Evolutionary conservation across 495 filamentous ascomycete species (phyloP), one percentile per base, ranked within the genome.

Genomic region (Lentithecium fluviatile): DNA sequence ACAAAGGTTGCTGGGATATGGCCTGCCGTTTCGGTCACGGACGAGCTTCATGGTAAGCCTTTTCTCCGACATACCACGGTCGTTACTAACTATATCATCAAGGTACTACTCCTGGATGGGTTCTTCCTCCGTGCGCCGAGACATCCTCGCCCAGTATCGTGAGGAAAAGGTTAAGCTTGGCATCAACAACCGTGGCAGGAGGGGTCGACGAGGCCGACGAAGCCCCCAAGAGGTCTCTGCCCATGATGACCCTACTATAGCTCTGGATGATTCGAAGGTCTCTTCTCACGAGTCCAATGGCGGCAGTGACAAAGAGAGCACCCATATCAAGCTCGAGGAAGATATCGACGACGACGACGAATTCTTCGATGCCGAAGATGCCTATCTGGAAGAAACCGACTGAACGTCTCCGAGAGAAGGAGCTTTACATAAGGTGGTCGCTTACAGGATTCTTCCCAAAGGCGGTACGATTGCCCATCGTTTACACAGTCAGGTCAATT

Each of bases 361-460:
- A 42, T 57, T 57, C 52, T 57, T 47, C 25, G 54, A 47, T 25
- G 42, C 54, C 24, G 54, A 57, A 19, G 54, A 57, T 20, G 42
- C 20, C 43, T 23, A 11, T 29, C 1, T 34, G 25, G 34, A 40
- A 2, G n/a, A 20, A 2, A n/a, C 21, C 8, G 51, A 38, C 34
- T 32, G 29, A 32, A 32, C 10, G 29, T 3, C n/a, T 32, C 29
- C 29, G 29, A 32, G 10, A 4, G 29, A 32, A 4, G 10, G 3
- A 32, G n/a, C n/a, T n/a, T 10, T 32, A 10, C 29, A 32, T 32
- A 32, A 10, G 4, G 3, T 32, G 4, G 3, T 10, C 10, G 10
- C 29, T 10, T 32, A 32, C 10, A 32, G 29, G 29, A 32, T 32
- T 32, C 4, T 10, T 4, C 29, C 3, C 29, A 32, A 4, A 3